These are phyloP conservation scores for Diaporthe velutina DNA, from an alignment of 2,329 filamentous ascomycete genomes.

Conservation along the genomic window DNA sequence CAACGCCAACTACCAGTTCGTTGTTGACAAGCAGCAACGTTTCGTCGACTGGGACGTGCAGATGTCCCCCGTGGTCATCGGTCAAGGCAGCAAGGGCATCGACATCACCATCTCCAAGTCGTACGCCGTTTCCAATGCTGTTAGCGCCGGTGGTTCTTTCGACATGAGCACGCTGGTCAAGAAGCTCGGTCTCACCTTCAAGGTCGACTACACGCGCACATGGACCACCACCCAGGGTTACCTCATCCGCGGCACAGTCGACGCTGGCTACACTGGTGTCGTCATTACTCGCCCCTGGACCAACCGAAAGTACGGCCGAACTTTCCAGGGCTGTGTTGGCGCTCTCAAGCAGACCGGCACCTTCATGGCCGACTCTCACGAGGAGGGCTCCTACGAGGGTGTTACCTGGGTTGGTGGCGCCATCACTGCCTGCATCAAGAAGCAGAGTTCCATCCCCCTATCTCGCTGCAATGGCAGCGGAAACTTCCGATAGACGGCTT, in stretches of 20 bases:
- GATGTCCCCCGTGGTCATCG: slow-evolving; percentile 32
- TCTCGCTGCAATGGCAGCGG: slow-evolving; percentile 27
- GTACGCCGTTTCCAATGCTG: neutral
- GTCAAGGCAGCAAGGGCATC: neutral
- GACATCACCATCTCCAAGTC: slow-evolving; percentile 22
- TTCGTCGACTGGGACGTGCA: slow-evolving; percentile 34
- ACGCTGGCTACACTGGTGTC: slow-evolving; percentile 1
- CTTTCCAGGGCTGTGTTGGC: slow-evolving; percentile 9
- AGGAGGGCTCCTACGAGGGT: slow-evolving; percentile 9
- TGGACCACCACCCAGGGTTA: slow-evolving; percentile 11
- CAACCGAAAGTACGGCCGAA: slow-evolving; percentile 15
- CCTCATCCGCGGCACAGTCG: slow-evolving; percentile 15
- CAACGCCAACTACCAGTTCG: slow-evolving; percentile 18
- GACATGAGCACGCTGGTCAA: neutral
- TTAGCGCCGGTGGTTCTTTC: neutral
- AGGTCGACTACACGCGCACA: slow-evolving; percentile 10
- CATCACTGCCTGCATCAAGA: slow-evolving; percentile 31
- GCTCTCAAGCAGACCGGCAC: slow-evolving; percentile 5
- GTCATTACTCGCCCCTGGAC: neutral
- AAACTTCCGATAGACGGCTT: slow-evolving; percentile 13
- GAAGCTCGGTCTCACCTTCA: slow-evolving; percentile 8
- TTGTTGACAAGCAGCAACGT: neutral
- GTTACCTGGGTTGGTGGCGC: slow-evolving; percentile 23
- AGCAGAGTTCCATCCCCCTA: neutral
- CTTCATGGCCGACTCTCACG: slow-evolving; percentile 26